These are phyloP conservation scores for Vararia minispora DNA, from an alignment of 768 basidiomycete species.

Conservation along the genomic window DNA sequence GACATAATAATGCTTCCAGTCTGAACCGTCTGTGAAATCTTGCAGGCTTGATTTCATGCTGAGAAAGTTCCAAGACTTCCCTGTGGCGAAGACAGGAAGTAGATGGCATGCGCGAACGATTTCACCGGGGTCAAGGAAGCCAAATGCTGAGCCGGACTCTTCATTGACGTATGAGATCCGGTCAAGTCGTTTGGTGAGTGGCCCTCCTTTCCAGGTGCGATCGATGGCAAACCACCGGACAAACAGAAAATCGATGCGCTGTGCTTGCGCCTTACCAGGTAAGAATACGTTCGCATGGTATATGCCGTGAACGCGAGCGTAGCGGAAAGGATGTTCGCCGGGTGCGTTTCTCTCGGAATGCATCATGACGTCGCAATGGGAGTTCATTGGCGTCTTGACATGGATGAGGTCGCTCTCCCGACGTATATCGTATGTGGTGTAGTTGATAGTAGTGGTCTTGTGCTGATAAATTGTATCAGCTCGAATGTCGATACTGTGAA, in stretches of 20 bases:
- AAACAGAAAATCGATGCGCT: constrained; percentile 1
- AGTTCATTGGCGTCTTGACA: constrained; percentile 1
- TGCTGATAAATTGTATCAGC: constrained; percentile 16
- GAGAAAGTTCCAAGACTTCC: constrained; percentile 6
- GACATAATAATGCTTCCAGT: background rate
- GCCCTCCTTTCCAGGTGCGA: background rate
- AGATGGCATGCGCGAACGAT: constrained; percentile 31
- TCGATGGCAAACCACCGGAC: constrained; percentile 1
- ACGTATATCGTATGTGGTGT: constrained; percentile 16
- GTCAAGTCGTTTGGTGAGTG: constrained; percentile 18
- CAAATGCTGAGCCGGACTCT: constrained; percentile 22
- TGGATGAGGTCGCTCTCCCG: constrained; percentile 13
- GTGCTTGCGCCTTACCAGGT: background rate
- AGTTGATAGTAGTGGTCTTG: constrained; percentile 13
- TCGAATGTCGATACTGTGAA: constrained; percentile 6
- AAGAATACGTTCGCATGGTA: background rate
- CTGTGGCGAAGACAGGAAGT: constrained; percentile 26
- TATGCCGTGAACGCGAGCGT: constrained; percentile 11
- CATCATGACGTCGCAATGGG: constrained; percentile 14
- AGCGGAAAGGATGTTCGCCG: constrained; percentile 16
- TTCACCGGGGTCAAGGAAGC: constrained; percentile 32
- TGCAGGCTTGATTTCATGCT: background rate
- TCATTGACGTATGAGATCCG: constrained; percentile 27
- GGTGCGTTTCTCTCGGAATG: constrained; percentile 9
- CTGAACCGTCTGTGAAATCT: background rate